Evolutionary conservation across 768 basidiomycete species (phyloP), one percentile per base, ranked within the genome.

Genomic region (Mycena vitilis): DNA sequence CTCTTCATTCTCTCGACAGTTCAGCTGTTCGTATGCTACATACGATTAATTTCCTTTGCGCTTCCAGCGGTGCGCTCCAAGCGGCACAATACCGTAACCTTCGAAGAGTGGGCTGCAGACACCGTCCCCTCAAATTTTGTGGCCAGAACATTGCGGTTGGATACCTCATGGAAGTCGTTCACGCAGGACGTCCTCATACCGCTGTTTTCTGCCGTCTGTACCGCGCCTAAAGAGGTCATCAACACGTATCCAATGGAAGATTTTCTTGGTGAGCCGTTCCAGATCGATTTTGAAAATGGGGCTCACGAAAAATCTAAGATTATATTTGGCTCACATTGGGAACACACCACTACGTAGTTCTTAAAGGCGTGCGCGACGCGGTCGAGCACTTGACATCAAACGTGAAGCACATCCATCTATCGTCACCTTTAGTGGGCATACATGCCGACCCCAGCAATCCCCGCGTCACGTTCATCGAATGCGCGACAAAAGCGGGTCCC

Each of bases 171-270:
- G 88, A 71, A 69, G 16, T 77, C 79, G 13, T 92, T 92, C 75
- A 80, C 86, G 15, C 76, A 82, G 6, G 81, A 81, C 23, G 80
- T 93, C 0, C 75, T 94, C 51, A 73, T 89, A 0, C 91, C 91
- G 0, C 74, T 94, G 44, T 91, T 92, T 74, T 91, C 91, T 23
- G 91, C 90, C 0, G 88, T 94, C 5, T 91, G 91, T 65, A 93
- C 93, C 0, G 87, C 90, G 5, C 83, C 88, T 0, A 82, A 82
- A 48, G 80, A 83, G 12, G 87, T 87, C 65, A 81, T 92, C 0
- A 76, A 84, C 57, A 76, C 80, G 1, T 86, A 92, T 73, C 92
- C 91, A 1, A 83, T 87, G 0, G 87, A 88, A 58, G 87, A 90
- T 69, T 79, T 93, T 63, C 82, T 94, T 20, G 92, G 91, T 89